Evolutionary conservation across 345 rosid genomes (phyloP).

Genomic region (Theobroma cacao): DNA sequence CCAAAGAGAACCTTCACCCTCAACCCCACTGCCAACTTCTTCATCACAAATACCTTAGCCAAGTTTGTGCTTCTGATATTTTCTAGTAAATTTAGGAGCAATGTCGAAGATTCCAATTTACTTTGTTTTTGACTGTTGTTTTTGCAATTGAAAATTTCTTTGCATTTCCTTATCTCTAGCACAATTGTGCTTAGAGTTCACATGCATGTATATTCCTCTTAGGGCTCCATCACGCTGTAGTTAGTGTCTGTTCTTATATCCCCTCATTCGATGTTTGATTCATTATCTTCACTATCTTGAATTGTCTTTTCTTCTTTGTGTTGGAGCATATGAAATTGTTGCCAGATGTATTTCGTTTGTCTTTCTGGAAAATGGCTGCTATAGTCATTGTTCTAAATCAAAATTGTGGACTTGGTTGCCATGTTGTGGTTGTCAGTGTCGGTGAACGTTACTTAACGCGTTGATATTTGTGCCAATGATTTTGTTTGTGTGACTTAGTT

Average conservation of each 20-base stretch:
- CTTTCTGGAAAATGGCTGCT: neutral
- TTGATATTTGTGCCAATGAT: no score
- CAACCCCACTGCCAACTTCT: conserved; percentile 2
- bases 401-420: no score
- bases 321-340: neutral
- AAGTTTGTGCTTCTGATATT: neutral
- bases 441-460: no score
- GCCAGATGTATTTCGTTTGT: neutral
- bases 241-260: neutral
- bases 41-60: neutral
- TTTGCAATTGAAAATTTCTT: neutral
- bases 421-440: no score
- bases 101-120: neutral
- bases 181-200: neutral
- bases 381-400: no score
- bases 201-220: neutral
- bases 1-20: conserved; percentile 26
- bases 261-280: neutral
- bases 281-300: neutral
- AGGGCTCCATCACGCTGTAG: neutral
- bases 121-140: neutral
- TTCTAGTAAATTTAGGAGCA: neutral
- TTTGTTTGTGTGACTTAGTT: no score
- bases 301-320: neutral
- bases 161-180: neutral